Evolutionary conservation across 192 early-diverging fungal genomes (phyloP), one percentile per base, ranked within the genome.

Genomic region (Haplosporangium gracile): DNA sequence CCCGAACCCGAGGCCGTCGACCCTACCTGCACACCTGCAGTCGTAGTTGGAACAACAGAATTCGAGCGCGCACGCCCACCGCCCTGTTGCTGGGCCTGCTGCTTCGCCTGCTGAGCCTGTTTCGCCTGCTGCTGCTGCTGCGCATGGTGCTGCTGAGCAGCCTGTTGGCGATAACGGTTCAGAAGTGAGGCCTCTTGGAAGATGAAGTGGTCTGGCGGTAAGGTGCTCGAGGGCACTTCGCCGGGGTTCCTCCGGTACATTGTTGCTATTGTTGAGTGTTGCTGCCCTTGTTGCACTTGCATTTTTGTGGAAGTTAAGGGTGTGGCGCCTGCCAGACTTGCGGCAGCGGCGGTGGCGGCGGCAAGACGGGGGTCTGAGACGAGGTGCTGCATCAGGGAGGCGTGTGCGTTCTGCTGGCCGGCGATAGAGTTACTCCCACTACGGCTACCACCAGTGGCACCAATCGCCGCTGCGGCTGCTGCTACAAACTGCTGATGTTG

Each of bases 191-290:
- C 83, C 38, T 80, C 82, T 26, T 63, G 76, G 34, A 84, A 84
- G 39, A 84, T 74, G 53, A 80, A 80, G 32, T 80, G 83, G 36
- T 85, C 83, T 15, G 83, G 83, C 6, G 83, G 83, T 4, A 85
- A 40, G 13, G 78, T 80, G 45, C 83, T 85, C 8, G 83, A 49
- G 32, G 83, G 78, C 0, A 85, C 83, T 34, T 85, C 77, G 11
- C 73, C 83, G 13, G 83, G 83, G 22, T 85, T 85, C 26, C 74
- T 73, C 4, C 74, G 71, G 40, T 75, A 51, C 2, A 49, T 51
- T 9, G 75, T 5, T n/a, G 55, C n/a, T 8, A 8, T 11, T n/a
- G 55, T 11, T 26, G 55, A 51, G 2, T 51, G 47, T 16, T 49
- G 49, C 16, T 22, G 49, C 42, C 42, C 36, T 36, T 36, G 42